Evolutionary conservation across 225 moss, liverwort and hornwort species (phyloP).

Genomic region (Antitrichia curtipendula): DNA sequence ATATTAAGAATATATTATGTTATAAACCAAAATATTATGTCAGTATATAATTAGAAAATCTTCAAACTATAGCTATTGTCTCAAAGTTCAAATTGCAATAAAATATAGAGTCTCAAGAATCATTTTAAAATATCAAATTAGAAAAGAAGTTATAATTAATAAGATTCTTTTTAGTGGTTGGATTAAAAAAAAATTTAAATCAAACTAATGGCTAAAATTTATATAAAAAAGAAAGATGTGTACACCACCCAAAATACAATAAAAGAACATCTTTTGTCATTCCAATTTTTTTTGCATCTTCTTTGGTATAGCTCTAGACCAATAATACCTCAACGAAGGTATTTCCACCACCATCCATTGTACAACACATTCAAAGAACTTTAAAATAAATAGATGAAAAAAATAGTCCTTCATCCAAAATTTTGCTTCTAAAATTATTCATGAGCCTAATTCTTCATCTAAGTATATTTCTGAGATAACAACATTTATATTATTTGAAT

Average conservation of each 20-base stretch:
- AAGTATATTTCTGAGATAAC: background rate
- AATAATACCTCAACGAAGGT: background rate
- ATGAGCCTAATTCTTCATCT: background rate
- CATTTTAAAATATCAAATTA: background rate
- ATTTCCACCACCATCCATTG: fast-evolving
- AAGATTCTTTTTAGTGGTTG: too few species aligned
- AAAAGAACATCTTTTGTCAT: background rate
- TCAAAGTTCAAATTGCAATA: background rate
- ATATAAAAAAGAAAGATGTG: background rate
- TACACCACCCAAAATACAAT: background rate
- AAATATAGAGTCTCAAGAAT: fast-evolving
- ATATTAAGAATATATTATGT: background rate
- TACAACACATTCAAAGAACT: background rate
- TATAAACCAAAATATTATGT: background rate
- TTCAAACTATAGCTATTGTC: fast-evolving
- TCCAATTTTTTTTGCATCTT: background rate
- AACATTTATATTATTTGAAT: background rate
- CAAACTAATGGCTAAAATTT: too few species aligned
- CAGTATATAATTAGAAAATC: background rate
- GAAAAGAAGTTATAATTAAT: background rate
- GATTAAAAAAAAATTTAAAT: too few species aligned
- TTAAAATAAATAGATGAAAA: background rate
- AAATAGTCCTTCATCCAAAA: background rate
- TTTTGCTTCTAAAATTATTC: background rate
- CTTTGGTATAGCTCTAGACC: fast-evolving